phyloP scores from a whole-genome alignment of 1,284 basidiomycete genomes.

The Termitomyces sp. region DNA sequence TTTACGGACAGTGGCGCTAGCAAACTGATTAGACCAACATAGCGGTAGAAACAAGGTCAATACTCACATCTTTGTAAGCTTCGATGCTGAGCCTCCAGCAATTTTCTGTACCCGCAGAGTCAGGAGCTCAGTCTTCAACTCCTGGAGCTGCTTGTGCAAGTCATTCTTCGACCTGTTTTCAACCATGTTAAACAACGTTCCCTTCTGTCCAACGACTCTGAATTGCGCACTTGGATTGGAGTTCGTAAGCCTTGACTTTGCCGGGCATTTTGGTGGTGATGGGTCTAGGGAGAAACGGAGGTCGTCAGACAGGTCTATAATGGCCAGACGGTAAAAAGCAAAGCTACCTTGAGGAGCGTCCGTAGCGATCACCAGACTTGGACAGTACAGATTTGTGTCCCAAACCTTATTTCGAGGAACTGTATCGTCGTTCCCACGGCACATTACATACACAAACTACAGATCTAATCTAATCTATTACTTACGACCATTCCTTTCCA shows the following conservation, averaged over 20 bases:
- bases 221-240: constrained; percentile 86
- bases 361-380: constrained; percentile 29
- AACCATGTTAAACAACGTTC: constrained; percentile 5
- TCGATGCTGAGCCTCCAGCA: constrained; percentile 91
- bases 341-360: constrained; percentile 36
- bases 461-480: constrained; percentile 20
- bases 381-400: constrained; percentile 25
- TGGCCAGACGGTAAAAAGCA: background rate
- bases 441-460: constrained; percentile 10
- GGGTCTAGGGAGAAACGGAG: constrained; percentile 4
- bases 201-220: background rate
- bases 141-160: constrained; percentile 90
- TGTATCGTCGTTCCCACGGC: constrained; percentile 37
- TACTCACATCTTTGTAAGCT: constrained; percentile 95
- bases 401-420: constrained; percentile 41
- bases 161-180: constrained; percentile 88
- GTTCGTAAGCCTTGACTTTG: constrained; percentile 96
- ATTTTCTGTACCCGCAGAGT: constrained; percentile 96
- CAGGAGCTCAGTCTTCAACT: constrained; percentile 96
- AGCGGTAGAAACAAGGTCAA: background rate
- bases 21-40: constrained; percentile 4
- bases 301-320: background rate
- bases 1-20: constrained; percentile 94
- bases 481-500: constrained; percentile 28
- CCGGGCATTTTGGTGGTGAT: constrained; percentile 62